Conservation (phyloP, 2,329 filamentous ascomycete species). For the Dactylellina drechsleri region DNA sequence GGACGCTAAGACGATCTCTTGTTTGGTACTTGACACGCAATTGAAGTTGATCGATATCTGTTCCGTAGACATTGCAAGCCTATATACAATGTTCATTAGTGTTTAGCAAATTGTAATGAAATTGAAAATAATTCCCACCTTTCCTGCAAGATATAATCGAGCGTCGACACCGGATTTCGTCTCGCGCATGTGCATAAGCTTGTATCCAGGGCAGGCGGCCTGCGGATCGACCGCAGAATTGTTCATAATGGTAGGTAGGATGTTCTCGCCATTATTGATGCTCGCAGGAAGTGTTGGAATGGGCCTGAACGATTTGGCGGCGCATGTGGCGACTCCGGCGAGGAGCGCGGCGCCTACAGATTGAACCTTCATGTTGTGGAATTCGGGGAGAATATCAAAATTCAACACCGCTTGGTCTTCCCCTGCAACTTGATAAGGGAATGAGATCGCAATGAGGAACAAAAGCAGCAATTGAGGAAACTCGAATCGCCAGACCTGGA, state of each 20-base stretch:
- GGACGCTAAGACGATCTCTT: conserved; percentile 73
- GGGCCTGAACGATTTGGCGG: conserved; percentile 21
- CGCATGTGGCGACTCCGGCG: conserved; percentile 20
- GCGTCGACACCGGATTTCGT: conserved; percentile 28
- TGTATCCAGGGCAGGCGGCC: conserved; percentile 29
- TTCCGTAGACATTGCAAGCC: conserved; percentile 79
- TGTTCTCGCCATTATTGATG: conserved; percentile 33
- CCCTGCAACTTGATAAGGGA: conserved; percentile 18
- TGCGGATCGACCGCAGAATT: conserved; percentile 27
- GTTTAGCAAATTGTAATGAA: not conserved
- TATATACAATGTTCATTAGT: conserved; percentile 5
- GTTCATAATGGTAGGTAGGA: conserved; percentile 34
- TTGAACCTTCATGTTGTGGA: conserved; percentile 31
- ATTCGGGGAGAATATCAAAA: conserved; percentile 19
- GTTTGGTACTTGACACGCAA: conserved; percentile 76
- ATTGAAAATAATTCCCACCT: conserved; percentile 13
- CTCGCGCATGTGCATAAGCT: conserved; percentile 12
- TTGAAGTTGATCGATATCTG: conserved; percentile 74
- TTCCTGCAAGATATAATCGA: conserved; percentile 55
- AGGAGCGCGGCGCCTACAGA: conserved; percentile 24
- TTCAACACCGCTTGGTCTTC: conserved; percentile 26
- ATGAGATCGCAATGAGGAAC: conserved; percentile 16
- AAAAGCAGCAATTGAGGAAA: conserved; percentile 12
- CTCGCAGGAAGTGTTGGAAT: conserved; percentile 25
- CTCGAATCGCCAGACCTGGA: not conserved